A percentile compares a stretch with the other conserved stretches of the same genome.
These are phyloP conservation scores for Colletotrichum theobromicola DNA, from an alignment of 2,329 filamentous ascomycete genomes.

Conservation along the genomic window DNA sequence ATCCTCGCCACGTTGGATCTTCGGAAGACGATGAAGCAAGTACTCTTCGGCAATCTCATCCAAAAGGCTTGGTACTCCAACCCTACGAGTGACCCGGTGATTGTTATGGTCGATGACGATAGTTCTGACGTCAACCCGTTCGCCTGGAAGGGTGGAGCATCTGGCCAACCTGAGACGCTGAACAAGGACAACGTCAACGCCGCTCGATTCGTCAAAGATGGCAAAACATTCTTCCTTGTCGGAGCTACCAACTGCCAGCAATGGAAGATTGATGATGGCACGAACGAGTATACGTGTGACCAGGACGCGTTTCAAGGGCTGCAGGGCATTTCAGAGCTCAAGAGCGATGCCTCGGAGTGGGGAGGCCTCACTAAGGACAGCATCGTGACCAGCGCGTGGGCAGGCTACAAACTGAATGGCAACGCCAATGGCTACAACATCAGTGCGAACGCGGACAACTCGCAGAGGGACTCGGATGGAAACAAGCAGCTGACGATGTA, in stretches of 20 bases:
- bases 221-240: not conserved
- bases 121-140: not conserved
- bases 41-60: not conserved
- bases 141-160: not conserved
- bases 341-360: not conserved
- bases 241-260: not conserved
- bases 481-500: not conserved
- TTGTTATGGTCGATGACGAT: not conserved
- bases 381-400: not conserved
- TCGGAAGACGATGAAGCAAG: not conserved
- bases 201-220: not conserved
- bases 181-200: not conserved
- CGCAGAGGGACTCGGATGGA: not conserved
- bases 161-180: not conserved
- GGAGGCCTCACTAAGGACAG: not conserved
- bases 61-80: not conserved
- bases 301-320: not conserved
- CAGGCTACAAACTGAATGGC: not conserved
- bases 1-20: not conserved
- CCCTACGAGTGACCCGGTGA: not conserved
- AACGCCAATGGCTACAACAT: not conserved
- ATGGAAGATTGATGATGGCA: not conserved
- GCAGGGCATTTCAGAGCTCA: not conserved
- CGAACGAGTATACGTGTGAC: not conserved
- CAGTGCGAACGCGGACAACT: not conserved